Conservation (phyloP, 2,329 filamentous ascomycete genomes). For the Penicillium sp. region DNA sequence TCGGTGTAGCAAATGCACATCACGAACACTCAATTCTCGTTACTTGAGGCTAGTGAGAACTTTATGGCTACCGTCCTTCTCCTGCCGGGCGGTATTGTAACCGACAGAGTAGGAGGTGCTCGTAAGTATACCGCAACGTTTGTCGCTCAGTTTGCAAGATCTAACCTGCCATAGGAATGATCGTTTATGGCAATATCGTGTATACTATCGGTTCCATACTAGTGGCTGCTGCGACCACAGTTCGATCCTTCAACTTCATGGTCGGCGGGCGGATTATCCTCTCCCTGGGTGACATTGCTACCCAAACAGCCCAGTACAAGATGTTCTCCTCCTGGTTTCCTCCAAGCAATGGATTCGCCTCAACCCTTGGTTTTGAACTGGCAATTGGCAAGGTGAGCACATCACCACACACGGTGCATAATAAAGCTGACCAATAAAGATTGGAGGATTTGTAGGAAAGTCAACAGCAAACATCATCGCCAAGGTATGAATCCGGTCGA, state of each 20-base stretch:
- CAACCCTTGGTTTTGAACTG: slow-evolving; percentile 53
- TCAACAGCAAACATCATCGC: slow-evolving; percentile 54
- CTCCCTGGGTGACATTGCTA: slow-evolving; percentile 54
- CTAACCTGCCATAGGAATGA: slow-evolving; percentile 34
- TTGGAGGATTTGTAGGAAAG: slow-evolving; percentile 54
- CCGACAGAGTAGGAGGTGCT: slow-evolving; percentile 52
- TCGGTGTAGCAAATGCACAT: slow-evolving; percentile 46
- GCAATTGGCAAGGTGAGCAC: slow-evolving; percentile 54
- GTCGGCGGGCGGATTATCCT: slow-evolving; percentile 49
- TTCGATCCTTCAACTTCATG: slow-evolving; percentile 54
- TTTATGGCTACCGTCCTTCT: slow-evolving; percentile 55
- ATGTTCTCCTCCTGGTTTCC: slow-evolving; percentile 59
- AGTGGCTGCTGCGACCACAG: slow-evolving; percentile 49
- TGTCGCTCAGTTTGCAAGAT: not conserved
- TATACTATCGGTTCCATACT: slow-evolving; percentile 52
- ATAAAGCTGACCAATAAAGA: too few relatives aligned
- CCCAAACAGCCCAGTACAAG: slow-evolving; percentile 57
- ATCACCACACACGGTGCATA: too few relatives aligned
- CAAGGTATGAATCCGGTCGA: too few relatives aligned
- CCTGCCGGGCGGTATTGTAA: slow-evolving; percentile 47
- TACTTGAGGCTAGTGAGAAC: slow-evolving; percentile 53
- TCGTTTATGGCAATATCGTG: slow-evolving; percentile 53
- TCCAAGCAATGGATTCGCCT: slow-evolving; percentile 54
- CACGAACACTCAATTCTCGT: slow-evolving; percentile 51
- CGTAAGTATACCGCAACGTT: too few relatives aligned